Evolutionary conservation across 495 filamentous ascomycete species (phyloP).

Genomic region (Clavariopsis aquatica): DNA sequence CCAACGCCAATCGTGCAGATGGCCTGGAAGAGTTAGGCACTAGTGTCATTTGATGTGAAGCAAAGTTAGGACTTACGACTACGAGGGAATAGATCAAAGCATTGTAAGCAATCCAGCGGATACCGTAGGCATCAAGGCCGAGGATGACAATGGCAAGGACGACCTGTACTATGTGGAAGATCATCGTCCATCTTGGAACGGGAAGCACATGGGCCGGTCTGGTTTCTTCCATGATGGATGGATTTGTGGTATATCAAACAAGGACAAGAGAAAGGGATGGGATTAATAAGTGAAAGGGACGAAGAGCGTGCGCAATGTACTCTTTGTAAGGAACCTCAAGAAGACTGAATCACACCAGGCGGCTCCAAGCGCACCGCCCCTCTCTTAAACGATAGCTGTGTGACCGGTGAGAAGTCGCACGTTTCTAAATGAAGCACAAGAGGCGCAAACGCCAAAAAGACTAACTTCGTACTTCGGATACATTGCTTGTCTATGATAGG

Average conservation of each 20-base stretch:
- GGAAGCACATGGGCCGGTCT: slow-evolving; percentile 15
- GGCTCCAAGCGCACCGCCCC: neutral
- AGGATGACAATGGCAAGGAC: slow-evolving; percentile 33
- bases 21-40: slow-evolving; percentile 5
- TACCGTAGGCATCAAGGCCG: slow-evolving; percentile 34
- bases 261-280: neutral
- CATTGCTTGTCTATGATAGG: neutral
- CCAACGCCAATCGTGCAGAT: slow-evolving; percentile 20
- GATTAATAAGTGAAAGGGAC: neutral
- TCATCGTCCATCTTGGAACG: slow-evolving; percentile 24
- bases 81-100: slow-evolving; percentile 35
- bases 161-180: slow-evolving; percentile 19
- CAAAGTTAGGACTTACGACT: slow-evolving; percentile 28
- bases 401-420: neutral
- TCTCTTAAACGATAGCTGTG: neutral
- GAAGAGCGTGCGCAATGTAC: neutral
- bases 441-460: neutral
- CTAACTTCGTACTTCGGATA: neutral
- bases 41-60: neutral
- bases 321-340: neutral
- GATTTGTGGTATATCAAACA: neutral
- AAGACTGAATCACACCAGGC: too few relatives aligned
- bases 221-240: neutral
- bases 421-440: neutral
- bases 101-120: slow-evolving; percentile 31